Evolutionary conservation across 2,329 filamentous ascomycete species (phyloP).

Genomic region (Trichoderma simmonsii): DNA sequence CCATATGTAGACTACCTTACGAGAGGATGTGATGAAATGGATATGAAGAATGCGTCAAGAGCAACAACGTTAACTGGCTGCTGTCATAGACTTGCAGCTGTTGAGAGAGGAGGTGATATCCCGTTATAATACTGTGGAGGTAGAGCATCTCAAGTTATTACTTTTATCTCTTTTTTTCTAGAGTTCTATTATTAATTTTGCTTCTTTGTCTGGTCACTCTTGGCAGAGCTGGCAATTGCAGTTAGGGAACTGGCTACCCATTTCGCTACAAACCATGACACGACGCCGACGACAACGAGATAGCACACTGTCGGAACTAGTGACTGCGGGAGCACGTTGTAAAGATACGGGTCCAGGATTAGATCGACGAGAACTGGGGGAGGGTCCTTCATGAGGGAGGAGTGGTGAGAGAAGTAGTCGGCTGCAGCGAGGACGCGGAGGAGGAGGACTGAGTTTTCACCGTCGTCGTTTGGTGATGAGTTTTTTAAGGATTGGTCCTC

Average conservation of each 20-base stretch:
- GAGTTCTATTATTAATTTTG: constrained; percentile 26
- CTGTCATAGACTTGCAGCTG: background rate
- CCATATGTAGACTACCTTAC: background rate
- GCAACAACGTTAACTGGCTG: background rate
- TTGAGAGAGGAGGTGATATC: background rate
- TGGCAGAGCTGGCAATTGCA: constrained; percentile 25
- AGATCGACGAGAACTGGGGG: constrained; percentile 73
- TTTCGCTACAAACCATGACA: constrained; percentile 44
- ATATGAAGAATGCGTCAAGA: background rate
- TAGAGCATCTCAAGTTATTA: background rate
- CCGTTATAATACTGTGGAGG: background rate
- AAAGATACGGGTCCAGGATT: constrained; percentile 81
- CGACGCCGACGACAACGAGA: constrained; percentile 58
- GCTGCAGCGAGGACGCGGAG: constrained; percentile 73
- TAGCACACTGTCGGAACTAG: constrained; percentile 70
- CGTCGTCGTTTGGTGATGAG: constrained; percentile 21
- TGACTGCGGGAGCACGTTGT: constrained; percentile 76
- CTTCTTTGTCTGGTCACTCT: constrained; percentile 36
- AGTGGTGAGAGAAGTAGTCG: constrained; percentile 78
- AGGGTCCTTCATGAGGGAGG: constrained; percentile 69
- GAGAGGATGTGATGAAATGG: background rate
- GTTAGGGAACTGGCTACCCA: constrained; percentile 30
- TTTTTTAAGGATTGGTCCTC: background rate
- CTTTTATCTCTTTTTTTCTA: background rate
- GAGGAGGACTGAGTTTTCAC: constrained; percentile 56